Evolutionary conservation across 2,329 filamentous ascomycete genomes (phyloP).

Genomic region (Fusarium robinianum): DNA sequence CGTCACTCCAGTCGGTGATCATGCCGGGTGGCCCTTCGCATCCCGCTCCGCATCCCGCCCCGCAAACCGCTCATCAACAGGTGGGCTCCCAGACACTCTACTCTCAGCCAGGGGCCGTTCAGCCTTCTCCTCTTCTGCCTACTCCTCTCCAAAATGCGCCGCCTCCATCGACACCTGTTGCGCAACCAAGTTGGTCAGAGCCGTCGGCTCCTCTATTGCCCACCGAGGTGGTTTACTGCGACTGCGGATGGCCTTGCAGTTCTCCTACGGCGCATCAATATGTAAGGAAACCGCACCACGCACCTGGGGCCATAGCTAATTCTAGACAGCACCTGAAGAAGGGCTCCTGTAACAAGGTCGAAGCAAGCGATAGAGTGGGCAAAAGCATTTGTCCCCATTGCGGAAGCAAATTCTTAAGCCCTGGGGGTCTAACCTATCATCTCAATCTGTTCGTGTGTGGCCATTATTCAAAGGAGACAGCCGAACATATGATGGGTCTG

Average conservation of each 20-base stretch:
- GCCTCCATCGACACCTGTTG: not conserved
- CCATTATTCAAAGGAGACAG: constrained; percentile 36
- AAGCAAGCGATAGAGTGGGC: constrained; percentile 20
- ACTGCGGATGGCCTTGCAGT: constrained; percentile 44
- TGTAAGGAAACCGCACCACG: constrained; percentile 34
- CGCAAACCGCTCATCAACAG: constrained; percentile 2
- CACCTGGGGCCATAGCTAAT: constrained; percentile 17
- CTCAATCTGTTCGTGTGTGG: constrained; percentile 52
- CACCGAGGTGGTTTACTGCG: constrained; percentile 37
- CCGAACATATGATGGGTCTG: constrained; percentile 16
- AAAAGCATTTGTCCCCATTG: constrained; percentile 52
- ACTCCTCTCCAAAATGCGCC: constrained; percentile 2
- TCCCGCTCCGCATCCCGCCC: constrained; percentile 2
- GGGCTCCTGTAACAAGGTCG: constrained; percentile 30
- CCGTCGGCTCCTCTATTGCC: too few relatives aligned
- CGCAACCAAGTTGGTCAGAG: too few relatives aligned
- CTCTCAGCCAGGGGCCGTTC: not conserved
- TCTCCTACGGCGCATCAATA: constrained; percentile 37
- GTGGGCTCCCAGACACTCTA: too few relatives aligned
- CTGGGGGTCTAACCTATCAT: constrained; percentile 52
- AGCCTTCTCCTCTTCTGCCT: constrained; percentile 4
- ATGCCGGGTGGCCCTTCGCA: too few relatives aligned
- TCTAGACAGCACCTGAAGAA: constrained; percentile 37
- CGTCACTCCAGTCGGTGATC: constrained; percentile 32
- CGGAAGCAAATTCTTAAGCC: constrained; percentile 49